Base-by-base conservation (phyloP, 2,329 filamentous ascomycete species). In the Myotisia sp. region DNA sequence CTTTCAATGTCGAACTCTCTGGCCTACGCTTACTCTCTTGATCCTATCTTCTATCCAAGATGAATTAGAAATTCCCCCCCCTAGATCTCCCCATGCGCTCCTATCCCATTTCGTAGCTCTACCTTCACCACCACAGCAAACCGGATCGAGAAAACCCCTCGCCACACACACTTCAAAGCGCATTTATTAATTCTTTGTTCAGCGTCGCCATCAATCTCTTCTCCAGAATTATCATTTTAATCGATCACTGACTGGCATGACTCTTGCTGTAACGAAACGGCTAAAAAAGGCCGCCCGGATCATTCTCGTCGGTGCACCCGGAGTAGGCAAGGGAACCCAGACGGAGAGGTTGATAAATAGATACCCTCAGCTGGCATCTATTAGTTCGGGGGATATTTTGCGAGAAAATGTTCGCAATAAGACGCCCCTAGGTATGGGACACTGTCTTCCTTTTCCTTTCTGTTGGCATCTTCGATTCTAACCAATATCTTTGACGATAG, bases 261-360 rank as follows among this genome's bases (percentile, higher is more conserved):
- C 35, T 6, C 23, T 30, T 18, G 19, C 38, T 6, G 24, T 47
- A n/a, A 52, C 51, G 18, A 62, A 55, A 46, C 59, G 74, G 62
- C 72, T 92, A 51, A 71, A 69, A 45, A 76, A 70, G 61, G 87
- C 90, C 38, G 90, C 90, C 36, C 80, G 90, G 42, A 78, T 95
- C 43, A 95, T 98, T 53, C 74, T 98, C 46, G 74, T 98, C 48
- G 90, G 90, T 48, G 86, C 87, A 34, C 90, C 90, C n/a, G 86
- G 86, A 38, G 90, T 93, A 37, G 90, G 90, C 42, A 98, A 98
- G 59, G 90, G 87, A 42, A 98, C 90, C 3, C 90, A 98, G 64
- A 84, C 83, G 33, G 82, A 92, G 57, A 76, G 90, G 41, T 67
- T 98, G 42, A 76, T 95, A 46, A 67, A 76, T 47, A 76, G 81